Conservation (phyloP, 768 basidiomycete species). For the Sarcodon aspratus region DNA sequence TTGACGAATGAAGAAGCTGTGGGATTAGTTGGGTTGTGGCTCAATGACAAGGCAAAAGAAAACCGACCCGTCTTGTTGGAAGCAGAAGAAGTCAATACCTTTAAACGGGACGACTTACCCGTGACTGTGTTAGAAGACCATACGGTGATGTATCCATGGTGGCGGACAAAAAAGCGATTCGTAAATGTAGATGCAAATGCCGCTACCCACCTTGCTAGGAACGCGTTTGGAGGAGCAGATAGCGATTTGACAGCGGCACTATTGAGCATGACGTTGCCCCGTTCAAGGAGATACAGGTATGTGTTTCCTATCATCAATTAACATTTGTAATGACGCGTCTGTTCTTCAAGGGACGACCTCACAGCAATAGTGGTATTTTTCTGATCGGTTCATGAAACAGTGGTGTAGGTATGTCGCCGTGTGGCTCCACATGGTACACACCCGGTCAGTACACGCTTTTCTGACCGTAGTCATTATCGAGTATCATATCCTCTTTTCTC, state of each 20-base stretch:
- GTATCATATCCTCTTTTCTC: too few relatives aligned
- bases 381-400: too few relatives aligned
- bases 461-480: too few relatives aligned
- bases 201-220: slow-evolving; percentile 38
- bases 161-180: slow-evolving; percentile 28
- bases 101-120: too few relatives aligned
- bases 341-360: slow-evolving; percentile 20
- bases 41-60: slow-evolving; percentile 13
- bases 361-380: slow-evolving; percentile 17
- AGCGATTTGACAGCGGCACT: slow-evolving; percentile 28
- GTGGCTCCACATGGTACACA: too few relatives aligned
- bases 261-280: slow-evolving; percentile 23
- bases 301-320: slow-evolving; percentile 5
- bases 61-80: slow-evolving; percentile 21
- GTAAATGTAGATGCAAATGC: slow-evolving; percentile 31
- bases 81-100: too few relatives aligned
- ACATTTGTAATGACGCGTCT: not conserved
- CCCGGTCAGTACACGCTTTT: too few relatives aligned
- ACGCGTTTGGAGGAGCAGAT: slow-evolving; percentile 43
- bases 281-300: slow-evolving; percentile 27
- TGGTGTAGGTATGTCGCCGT: too few relatives aligned
- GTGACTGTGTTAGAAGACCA: too few relatives aligned
- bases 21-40: slow-evolving; percentile 38
- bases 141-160: slow-evolving; percentile 24
- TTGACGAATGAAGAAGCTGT: slow-evolving; percentile 45